Percentiles rank a stretch among this genome's conserved stretches.
These are phyloP conservation scores for Cutaneotrichosporon sp. DNA, from an alignment of 1,284 basidiomycete species.

Conservation along the genomic window DNA sequence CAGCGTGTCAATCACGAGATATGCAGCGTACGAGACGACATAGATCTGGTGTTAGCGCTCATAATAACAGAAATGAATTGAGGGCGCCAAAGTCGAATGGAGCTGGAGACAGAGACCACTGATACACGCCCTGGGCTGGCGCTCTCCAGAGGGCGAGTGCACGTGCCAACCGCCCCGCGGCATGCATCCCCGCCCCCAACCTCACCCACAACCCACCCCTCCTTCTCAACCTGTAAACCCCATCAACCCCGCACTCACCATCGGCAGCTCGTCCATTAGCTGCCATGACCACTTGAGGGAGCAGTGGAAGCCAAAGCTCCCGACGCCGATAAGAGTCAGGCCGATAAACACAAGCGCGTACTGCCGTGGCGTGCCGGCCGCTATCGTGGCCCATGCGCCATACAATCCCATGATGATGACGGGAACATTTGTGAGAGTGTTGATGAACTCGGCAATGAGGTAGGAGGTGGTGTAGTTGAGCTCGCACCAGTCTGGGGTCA, in stretches of 20 bases:
- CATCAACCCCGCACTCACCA: slow-evolving; percentile 41
- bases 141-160: not conserved
- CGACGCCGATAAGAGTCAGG: slow-evolving; percentile 47
- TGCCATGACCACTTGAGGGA: slow-evolving; percentile 53
- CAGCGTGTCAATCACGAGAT: slow-evolving; percentile 46
- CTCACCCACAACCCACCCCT: not conserved
- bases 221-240: not conserved
- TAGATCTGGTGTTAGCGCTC: slow-evolving; percentile 41
- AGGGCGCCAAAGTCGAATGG: too few species aligned
- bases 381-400: slow-evolving; percentile 36
- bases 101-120: not conserved
- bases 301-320: slow-evolving; percentile 51
- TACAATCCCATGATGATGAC: slow-evolving; percentile 53
- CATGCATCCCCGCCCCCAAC: not conserved
- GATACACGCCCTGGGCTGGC: too few species aligned
- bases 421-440: slow-evolving; percentile 55
- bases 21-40: slow-evolving; percentile 44
- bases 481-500: slow-evolving; percentile 44
- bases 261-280: slow-evolving; percentile 54
- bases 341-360: slow-evolving; percentile 46
- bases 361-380: slow-evolving; percentile 34
- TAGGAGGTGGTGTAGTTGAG: slow-evolving; percentile 48
- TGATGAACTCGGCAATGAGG: slow-evolving; percentile 54
- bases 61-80: not conserved
- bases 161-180: not conserved